Conservation (phyloP, 2,329 filamentous ascomycete species). For the Colletotrichum liriopes region DNA sequence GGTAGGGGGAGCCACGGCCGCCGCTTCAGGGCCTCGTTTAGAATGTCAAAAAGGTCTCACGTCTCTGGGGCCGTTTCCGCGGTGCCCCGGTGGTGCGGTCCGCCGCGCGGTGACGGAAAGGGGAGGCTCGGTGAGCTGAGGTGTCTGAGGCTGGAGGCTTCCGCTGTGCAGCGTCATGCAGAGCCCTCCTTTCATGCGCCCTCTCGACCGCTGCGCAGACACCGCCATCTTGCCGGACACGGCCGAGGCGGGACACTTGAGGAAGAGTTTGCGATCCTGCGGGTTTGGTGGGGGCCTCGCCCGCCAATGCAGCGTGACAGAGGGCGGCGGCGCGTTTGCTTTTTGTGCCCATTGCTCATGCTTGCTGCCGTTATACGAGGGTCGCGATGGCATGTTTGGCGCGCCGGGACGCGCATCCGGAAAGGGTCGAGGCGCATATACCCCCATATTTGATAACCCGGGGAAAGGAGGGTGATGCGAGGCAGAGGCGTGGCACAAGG, state of each 20-base stretch:
- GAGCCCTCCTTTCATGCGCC: background rate
- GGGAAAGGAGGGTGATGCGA: constrained; percentile 15
- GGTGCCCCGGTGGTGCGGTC: background rate
- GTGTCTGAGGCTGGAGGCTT: background rate
- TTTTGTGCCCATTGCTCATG: background rate
- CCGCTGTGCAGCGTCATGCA: background rate
- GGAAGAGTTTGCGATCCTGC: background rate
- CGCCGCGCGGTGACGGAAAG: background rate
- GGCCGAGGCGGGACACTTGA: background rate
- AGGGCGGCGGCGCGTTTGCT: background rate
- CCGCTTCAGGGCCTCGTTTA: background rate
- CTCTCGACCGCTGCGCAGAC: background rate
- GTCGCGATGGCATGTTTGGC: constrained; percentile 7
- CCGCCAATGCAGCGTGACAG: background rate
- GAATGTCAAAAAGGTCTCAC: constrained; percentile 6
- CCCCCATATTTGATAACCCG: constrained; percentile 29
- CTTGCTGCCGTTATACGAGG: background rate
- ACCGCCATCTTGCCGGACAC: background rate
- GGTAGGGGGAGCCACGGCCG: constrained; percentile 3
- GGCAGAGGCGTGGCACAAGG: background rate
- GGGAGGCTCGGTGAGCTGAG: constrained; percentile 24
- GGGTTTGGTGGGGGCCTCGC: background rate
- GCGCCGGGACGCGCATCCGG: constrained; percentile 8
- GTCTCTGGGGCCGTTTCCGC: constrained; percentile 11
- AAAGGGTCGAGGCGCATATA: background rate